Base-by-base conservation (phyloP, 306 rosid genomes). In the Rosa rugosa region DNA sequence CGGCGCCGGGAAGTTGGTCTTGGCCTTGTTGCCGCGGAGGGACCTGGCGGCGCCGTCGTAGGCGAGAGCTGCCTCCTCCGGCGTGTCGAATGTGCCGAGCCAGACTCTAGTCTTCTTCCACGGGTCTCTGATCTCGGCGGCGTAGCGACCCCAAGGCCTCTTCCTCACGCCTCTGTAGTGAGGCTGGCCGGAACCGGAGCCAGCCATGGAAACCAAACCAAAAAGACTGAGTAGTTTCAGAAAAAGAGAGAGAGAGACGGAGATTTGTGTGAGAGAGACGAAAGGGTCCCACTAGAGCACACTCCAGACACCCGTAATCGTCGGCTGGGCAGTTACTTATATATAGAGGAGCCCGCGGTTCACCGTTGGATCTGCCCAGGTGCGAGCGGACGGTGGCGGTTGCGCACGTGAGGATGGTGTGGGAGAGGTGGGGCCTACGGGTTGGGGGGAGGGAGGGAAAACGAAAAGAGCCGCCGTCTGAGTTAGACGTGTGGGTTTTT, bases 141-240 rank as follows among this genome's bases (percentile, higher is more conserved):
- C 99, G 82, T 95, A 95, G 20, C 99, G 90, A 2, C 99, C 99
- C 99, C 99, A 95, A 0, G 99, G 99, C 76, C 99, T 77, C 96
- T 95, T 95, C 3, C 99, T 57, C 0, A 95, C 99, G 0, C 99
- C 99, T 73, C 99, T 82, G 88, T 90, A 95, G 85, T 91, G 71
- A 4, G 70, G 70, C 44, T 65, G 98, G 9, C 90, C 91, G 63
- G 91, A 95, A 0, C 92, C 90, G 4, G 89, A 81, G 34, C 96
- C 87, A 34, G 95, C 91, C 97, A 89, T 44, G 46, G 7, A 54
- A 11, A 9, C 2, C 8, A 0, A 17, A 1, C 25, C 22, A 5
- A 16, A 53, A 18, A 54, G 23, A 12, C 6, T 50, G 4, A 0
- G 18, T 12, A 17, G 20, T 50, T 50, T 17, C 1, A 45, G n/a